These are phyloP conservation scores for Termitomyces sp. DNA, from an alignment of 768 basidiomycete species.

Conservation along the genomic window DNA sequence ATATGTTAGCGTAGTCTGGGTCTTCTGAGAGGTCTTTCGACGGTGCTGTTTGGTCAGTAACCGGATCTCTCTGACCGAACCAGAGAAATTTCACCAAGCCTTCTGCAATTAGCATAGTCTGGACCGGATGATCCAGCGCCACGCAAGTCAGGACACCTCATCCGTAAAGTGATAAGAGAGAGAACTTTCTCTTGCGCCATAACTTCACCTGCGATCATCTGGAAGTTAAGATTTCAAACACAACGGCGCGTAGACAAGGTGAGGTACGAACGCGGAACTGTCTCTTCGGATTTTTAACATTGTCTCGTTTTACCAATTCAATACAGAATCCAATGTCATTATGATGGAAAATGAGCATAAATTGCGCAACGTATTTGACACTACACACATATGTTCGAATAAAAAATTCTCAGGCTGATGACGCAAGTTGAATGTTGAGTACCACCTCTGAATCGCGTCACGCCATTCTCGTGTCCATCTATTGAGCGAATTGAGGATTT, in stretches of 20 bases:
- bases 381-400: slow-evolving; percentile 3
- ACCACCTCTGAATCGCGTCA: slow-evolving; percentile 8
- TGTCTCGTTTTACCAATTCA: slow-evolving; percentile 3
- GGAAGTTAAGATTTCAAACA: background rate
- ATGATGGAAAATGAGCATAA: background rate
- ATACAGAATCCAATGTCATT: slow-evolving; percentile 2
- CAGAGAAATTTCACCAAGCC: slow-evolving; percentile 3
- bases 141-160: background rate
- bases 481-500: slow-evolving; percentile 2
- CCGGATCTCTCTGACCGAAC: slow-evolving; percentile 7
- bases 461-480: slow-evolving; percentile 11
- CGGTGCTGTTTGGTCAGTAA: background rate
- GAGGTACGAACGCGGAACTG: slow-evolving; percentile 7
- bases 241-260: background rate
- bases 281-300: slow-evolving; percentile 1
- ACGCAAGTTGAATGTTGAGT: slow-evolving; percentile 7
- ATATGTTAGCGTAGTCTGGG: slow-evolving; percentile 1
- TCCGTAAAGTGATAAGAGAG: slow-evolving; percentile 1
- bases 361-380: background rate
- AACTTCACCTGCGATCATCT: slow-evolving; percentile 6
- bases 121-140: slow-evolving; percentile 5
- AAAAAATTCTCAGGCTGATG: slow-evolving; percentile 9
- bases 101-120: slow-evolving; percentile 7
- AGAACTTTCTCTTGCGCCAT: slow-evolving; percentile 10
- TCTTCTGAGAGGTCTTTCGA: slow-evolving; percentile 1